These are phyloP conservation scores for Xylaria bambusicola DNA, from an alignment of 495 filamentous ascomycete species.

Conservation along the genomic window DNA sequence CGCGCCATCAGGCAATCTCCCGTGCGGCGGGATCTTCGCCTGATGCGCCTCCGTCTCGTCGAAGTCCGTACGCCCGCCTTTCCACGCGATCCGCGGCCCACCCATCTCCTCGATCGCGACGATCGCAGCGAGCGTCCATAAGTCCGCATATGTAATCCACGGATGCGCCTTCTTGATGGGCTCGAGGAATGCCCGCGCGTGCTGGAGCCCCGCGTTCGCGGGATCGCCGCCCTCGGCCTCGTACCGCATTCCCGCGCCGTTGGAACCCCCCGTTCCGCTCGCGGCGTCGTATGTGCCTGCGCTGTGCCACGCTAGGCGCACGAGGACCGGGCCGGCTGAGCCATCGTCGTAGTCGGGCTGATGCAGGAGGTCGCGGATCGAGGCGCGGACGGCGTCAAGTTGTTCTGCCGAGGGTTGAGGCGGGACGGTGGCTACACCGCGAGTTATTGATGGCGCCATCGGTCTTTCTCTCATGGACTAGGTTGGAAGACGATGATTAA, in stretches of 20 bases:
- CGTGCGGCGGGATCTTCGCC: constrained; percentile 56
- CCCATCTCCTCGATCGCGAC: constrained; percentile 61
- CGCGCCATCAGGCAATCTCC: constrained; percentile 60
- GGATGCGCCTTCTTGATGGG: constrained; percentile 58
- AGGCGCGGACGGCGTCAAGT: constrained; percentile 13
- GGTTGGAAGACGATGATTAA: no score
- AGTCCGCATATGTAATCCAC: constrained; percentile 66
- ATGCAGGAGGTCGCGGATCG: constrained; percentile 36
- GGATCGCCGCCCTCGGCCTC: constrained; percentile 65
- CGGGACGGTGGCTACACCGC: not conserved
- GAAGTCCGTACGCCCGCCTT: constrained; percentile 59
- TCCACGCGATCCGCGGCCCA: constrained; percentile 56
- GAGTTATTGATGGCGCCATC: constrained; percentile 1
- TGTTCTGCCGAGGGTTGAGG: not conserved
- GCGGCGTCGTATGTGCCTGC: constrained; percentile 61
- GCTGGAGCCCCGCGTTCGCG: constrained; percentile 63
- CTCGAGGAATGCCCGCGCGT: constrained; percentile 64
- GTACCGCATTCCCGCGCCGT: constrained; percentile 67
- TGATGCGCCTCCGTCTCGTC: constrained; percentile 44
- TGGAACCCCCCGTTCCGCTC: constrained; percentile 62
- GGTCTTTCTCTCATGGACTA: no score
- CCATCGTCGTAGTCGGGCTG: constrained; percentile 66
- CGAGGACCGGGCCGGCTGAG: constrained; percentile 61
- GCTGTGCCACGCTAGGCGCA: constrained; percentile 65
- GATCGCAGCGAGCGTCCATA: constrained; percentile 64